Evolutionary conservation across 1,284 basidiomycete species (phyloP).

Genomic region (Moniliella sp.): DNA sequence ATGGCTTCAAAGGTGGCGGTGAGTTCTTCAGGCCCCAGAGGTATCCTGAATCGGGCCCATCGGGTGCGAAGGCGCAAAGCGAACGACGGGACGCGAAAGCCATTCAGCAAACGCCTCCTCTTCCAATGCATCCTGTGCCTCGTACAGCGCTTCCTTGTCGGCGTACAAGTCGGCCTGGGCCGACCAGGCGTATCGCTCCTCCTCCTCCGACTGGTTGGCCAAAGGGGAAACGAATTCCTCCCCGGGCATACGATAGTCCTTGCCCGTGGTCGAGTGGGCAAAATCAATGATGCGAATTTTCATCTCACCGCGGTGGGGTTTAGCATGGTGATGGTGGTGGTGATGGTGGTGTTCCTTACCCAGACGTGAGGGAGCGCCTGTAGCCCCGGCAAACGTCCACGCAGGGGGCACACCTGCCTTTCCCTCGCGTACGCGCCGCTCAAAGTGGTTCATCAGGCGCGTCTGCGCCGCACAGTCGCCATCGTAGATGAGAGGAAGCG

Average conservation of each 20-base stretch:
- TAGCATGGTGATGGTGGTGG: neutral
- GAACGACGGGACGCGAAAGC: constrained; percentile 14
- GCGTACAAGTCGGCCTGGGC: too few relatives aligned
- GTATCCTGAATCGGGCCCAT: constrained; percentile 78
- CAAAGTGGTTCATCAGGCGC: constrained; percentile 29
- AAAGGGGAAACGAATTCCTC: neutral
- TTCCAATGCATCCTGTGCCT: neutral
- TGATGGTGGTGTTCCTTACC: neutral
- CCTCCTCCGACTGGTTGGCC: constrained; percentile 9
- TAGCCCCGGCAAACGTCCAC: neutral
- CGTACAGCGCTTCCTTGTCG: neutral
- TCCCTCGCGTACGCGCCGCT: constrained; percentile 7
- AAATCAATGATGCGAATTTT: constrained; percentile 94
- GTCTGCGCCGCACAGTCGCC: constrained; percentile 71
- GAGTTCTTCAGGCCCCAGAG: constrained; percentile 69
- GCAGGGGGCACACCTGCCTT: constrained; percentile 4
- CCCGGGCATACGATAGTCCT: constrained; percentile 52
- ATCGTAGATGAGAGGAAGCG: constrained; percentile 87
- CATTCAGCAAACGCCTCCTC: constrained; percentile 27
- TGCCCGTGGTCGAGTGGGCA: constrained; percentile 87
- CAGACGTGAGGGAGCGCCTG: neutral
- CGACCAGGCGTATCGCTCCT: constrained; percentile 2
- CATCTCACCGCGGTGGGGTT: constrained; percentile 47
- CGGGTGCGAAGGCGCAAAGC: constrained; percentile 74
- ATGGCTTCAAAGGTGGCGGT: constrained; percentile 43